A percentile compares a stretch with the other conserved stretches of the same genome.
Conservation (phyloP, 78 protist genomes). For the Dictyostelium capitatum region DNA sequence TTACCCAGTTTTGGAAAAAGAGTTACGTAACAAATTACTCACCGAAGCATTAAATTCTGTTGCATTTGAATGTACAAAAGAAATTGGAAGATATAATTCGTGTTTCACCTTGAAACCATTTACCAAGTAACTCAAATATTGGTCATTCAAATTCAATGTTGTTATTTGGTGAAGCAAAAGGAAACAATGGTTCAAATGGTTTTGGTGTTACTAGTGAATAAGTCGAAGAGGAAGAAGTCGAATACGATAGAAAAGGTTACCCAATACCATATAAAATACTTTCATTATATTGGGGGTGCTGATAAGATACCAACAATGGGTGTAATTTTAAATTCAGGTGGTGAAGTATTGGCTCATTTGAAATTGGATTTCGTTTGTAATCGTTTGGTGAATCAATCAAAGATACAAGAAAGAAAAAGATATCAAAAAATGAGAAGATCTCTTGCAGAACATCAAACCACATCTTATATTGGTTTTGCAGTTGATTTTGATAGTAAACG, state of each 20-base stretch:
- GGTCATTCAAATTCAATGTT: background rate
- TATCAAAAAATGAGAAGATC: background rate
- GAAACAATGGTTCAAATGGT: background rate
- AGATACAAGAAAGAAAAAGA: conserved; percentile 51
- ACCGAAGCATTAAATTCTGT: conserved; percentile 60
- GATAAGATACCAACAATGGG: conserved; percentile 60
- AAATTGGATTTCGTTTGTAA: conserved; percentile 71
- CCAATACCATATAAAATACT: conserved; percentile 23
- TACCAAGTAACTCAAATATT: background rate
- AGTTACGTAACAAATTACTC: conserved; percentile 52
- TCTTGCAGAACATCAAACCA: conserved; percentile 42
- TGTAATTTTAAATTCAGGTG: conserved; percentile 42
- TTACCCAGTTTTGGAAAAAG: conserved; percentile 81
- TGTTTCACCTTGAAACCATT: conserved; percentile 69
- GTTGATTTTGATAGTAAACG: conserved; percentile 37
- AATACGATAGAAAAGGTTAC: conserved; percentile 9
- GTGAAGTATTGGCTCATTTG: conserved; percentile 35
- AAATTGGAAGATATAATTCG: conserved; percentile 50
- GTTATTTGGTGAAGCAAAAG: background rate
- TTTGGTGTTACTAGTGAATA: background rate
- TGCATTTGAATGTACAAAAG: conserved; percentile 64
- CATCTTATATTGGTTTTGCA: conserved; percentile 27
- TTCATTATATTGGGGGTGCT: conserved; percentile 42
- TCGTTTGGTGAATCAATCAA: conserved; percentile 44
- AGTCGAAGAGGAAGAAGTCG: conserved; percentile 50